Conservation (phyloP, 2,329 filamentous ascomycete species). For the Aspergillus ruber region DNA sequence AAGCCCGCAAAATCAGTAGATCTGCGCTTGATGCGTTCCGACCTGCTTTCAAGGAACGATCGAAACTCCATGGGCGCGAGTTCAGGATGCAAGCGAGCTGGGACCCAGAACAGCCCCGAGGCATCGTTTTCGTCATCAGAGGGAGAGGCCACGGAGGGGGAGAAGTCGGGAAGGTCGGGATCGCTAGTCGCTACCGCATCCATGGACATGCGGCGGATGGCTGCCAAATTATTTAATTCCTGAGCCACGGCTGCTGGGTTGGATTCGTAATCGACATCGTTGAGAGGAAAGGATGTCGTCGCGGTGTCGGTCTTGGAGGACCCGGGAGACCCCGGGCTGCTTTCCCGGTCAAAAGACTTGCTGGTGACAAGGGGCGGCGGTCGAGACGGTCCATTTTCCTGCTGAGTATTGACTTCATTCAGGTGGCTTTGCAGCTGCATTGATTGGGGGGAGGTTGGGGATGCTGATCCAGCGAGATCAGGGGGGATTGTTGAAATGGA, state of each 20-base stretch:
- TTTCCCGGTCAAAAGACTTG: conserved; percentile 36
- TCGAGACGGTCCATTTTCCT: conserved; percentile 28
- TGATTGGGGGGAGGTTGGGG: conserved; percentile 20
- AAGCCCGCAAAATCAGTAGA: conserved; percentile 63
- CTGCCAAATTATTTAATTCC: conserved; percentile 86
- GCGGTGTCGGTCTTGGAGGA: conserved; percentile 47
- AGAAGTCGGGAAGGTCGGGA: conserved; percentile 44
- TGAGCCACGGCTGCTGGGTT: conserved; percentile 84
- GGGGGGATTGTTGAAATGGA: conserved; percentile 35
- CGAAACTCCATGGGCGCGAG: conserved; percentile 95
- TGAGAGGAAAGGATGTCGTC: conserved; percentile 63
- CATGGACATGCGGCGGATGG: conserved; percentile 89
- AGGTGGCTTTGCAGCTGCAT: conserved; percentile 27
- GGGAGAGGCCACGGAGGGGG: conserved; percentile 35
- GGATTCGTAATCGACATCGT: conserved; percentile 82
- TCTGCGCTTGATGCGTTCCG: conserved; percentile 79
- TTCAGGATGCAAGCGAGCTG: conserved; percentile 87
- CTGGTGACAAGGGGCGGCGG: conserved; percentile 15
- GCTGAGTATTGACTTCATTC: conserved; percentile 22
- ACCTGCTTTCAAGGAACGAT: conserved; percentile 87
- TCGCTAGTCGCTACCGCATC: conserved; percentile 65
- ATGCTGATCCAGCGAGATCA: conserved; percentile 20
- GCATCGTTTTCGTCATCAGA: conserved; percentile 72
- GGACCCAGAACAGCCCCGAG: conserved; percentile 89
- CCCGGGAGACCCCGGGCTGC: conserved; percentile 48